A percentile compares a stretch with the other conserved stretches of the same genome.
These are phyloP conservation scores for Phaseolus lunatus DNA, from an alignment of 306 rosid genomes.

Conservation along the genomic window DNA sequence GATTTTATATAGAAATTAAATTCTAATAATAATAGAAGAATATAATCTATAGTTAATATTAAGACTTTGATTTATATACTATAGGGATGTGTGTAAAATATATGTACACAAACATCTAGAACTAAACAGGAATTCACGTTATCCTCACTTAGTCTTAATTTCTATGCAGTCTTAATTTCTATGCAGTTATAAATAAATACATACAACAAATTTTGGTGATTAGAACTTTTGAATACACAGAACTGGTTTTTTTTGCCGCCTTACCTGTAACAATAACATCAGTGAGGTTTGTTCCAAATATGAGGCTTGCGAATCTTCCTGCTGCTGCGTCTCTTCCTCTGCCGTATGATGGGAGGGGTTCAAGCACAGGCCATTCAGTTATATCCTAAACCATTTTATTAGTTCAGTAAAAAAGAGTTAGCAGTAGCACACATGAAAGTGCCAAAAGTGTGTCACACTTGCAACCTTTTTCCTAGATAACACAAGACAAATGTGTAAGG, in stretches of 20 bases:
- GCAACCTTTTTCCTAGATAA: conserved; percentile 4
- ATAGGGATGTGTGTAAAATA: not conserved
- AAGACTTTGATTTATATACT: not conserved
- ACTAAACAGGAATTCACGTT: too few species aligned
- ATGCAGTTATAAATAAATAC: too few species aligned
- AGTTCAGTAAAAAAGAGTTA: conserved; percentile 13
- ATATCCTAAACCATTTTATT: conserved; percentile 61
- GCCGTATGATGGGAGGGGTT: conserved; percentile 80
- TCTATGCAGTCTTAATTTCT: too few species aligned
- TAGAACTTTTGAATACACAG: not conserved
- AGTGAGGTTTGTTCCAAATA: conserved; percentile 83
- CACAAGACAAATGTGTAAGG: conserved; percentile 29
- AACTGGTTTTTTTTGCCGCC: not conserved
- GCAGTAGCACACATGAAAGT: conserved; percentile 23
- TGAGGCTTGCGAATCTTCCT: conserved; percentile 71
- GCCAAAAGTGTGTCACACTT: conserved; percentile 36
- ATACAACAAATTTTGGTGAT: not conserved
- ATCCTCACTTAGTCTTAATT: too few species aligned
- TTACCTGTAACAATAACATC: conserved; percentile 79
- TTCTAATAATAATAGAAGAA: not conserved
- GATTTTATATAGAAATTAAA: too few species aligned
- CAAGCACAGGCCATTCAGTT: conserved; percentile 72
- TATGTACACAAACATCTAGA: too few species aligned
- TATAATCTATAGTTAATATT: not conserved
- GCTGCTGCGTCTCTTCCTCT: conserved; percentile 80